Evolutionary conservation across 148 eudicot species (phyloP).

Genomic region (Drosera capensis): DNA sequence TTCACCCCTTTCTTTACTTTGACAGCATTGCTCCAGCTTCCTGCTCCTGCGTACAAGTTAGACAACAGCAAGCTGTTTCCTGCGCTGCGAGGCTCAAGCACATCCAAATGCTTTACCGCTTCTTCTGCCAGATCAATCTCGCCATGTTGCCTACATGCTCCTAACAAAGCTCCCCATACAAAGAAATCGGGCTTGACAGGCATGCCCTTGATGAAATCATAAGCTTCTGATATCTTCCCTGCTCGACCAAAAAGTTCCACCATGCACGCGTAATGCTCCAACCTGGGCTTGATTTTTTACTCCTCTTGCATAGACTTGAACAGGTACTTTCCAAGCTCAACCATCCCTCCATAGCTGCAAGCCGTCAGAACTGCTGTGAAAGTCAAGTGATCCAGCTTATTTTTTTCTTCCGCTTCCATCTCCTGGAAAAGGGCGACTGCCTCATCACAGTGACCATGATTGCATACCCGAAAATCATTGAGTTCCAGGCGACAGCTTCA

Average conservation of each 20-base stretch:
- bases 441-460: slow-evolving; percentile 50
- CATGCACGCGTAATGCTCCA: slow-evolving; percentile 80
- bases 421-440: slow-evolving; percentile 48
- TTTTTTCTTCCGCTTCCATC: slow-evolving; percentile 32
- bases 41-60: slow-evolving; percentile 42
- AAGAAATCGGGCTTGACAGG: slow-evolving; percentile 46
- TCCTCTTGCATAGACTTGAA: slow-evolving; percentile 44
- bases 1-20: slow-evolving; percentile 41
- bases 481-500: slow-evolving; percentile 82
- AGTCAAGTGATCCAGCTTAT: slow-evolving; percentile 50
- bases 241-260: slow-evolving; percentile 68
- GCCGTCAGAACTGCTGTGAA: slow-evolving; percentile 78
- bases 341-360: slow-evolving; percentile 55
- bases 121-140: slow-evolving; percentile 49
- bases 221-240: slow-evolving; percentile 51
- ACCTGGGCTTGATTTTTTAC: slow-evolving; percentile 35
- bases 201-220: slow-evolving; percentile 41
- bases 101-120: slow-evolving; percentile 39
- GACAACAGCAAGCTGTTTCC: slow-evolving; percentile 54
- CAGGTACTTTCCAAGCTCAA: slow-evolving; percentile 39
- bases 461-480: slow-evolving; percentile 83
- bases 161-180: slow-evolving; percentile 78
- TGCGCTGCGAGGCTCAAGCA: slow-evolving; percentile 62
- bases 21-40: slow-evolving; percentile 42
- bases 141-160: slow-evolving; percentile 57